These are phyloP conservation scores for Astragalus glycyphyllos DNA, from an alignment of 306 rosid genomes.

Conservation along the genomic window DNA sequence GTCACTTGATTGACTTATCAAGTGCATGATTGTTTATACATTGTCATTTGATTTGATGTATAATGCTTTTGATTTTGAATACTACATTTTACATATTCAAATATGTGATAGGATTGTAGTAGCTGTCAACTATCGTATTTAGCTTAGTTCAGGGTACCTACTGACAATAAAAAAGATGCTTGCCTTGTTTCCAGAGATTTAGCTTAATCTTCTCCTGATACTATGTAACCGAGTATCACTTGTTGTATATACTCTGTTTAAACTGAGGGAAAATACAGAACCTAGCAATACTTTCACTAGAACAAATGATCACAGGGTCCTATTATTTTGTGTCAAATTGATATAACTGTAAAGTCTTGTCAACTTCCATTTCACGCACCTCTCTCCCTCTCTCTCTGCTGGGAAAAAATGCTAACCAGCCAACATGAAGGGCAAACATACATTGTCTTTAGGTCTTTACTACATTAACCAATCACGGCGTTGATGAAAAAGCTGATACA, in stretches of 20 bases:
- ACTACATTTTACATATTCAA: neutral
- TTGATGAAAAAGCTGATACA: neutral
- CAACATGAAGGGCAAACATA: conserved; percentile 33
- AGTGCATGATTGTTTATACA: neutral
- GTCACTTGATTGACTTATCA: neutral
- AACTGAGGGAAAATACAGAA: too few relatives aligned
- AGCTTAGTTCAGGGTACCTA: too few relatives aligned
- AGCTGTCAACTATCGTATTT: too few relatives aligned
- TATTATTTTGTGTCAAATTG: conserved; percentile 19
- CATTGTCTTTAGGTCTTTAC: neutral
- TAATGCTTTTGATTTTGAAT: conserved; percentile 11
- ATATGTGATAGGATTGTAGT: too few relatives aligned
- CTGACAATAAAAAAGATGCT: too few relatives aligned
- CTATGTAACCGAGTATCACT: too few relatives aligned
- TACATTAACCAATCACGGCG: conserved; percentile 18
- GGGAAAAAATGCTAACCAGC: conserved; percentile 5
- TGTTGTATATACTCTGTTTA: too few relatives aligned
- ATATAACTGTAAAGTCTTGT: neutral
- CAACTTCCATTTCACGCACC: conserved; percentile 16
- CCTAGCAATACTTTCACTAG: neutral
- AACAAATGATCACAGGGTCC: neutral
- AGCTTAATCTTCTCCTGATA: too few relatives aligned
- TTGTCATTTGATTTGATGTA: neutral
- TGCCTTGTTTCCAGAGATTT: too few relatives aligned
- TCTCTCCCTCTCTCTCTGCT: neutral